Conservation (phyloP, 2,329 filamentous ascomycete genomes). For the Claviceps citrina region DNA sequence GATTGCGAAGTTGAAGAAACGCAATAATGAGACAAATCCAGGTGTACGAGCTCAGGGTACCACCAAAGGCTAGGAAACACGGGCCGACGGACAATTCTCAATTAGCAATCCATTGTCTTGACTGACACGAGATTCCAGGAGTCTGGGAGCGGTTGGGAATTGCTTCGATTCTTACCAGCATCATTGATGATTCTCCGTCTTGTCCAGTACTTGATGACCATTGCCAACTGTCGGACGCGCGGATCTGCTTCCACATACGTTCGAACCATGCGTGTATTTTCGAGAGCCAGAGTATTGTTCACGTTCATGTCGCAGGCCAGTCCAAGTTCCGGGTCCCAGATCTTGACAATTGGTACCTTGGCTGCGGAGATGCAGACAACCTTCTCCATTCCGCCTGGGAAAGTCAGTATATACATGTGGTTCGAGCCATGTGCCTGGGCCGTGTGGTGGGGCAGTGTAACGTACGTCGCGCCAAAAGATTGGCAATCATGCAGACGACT, state of each 20-base stretch:
- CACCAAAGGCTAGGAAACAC: conserved; percentile 55
- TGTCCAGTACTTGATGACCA: conserved; percentile 97
- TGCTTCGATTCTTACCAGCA: conserved; percentile 47
- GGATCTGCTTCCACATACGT: conserved; percentile 91
- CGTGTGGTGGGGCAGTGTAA: conserved; percentile 6
- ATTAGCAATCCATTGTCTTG: conserved; percentile 11
- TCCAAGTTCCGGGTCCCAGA: conserved; percentile 86
- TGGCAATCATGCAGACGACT: conserved; percentile 78
- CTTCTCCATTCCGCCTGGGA: conserved; percentile 83
- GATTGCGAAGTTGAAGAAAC: conserved; percentile 76
- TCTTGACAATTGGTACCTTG: conserved; percentile 96
- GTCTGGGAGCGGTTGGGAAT: neutral
- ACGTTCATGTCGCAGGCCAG: conserved; percentile 97
- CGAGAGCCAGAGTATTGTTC: conserved; percentile 86
- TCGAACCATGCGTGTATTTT: conserved; percentile 96
- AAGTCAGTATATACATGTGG: neutral
- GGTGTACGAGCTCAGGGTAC: conserved; percentile 92
- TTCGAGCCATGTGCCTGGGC: neutral
- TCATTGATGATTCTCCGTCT: conserved; percentile 86
- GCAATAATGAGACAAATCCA: conserved; percentile 99
- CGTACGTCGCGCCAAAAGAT: conserved; percentile 72
- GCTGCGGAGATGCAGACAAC: conserved; percentile 89
- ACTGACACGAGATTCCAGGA: neutral
- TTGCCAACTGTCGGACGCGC: conserved; percentile 77
- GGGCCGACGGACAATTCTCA: neutral